Conservation (phyloP, 2,329 filamentous ascomycete genomes). For the Penicillium polonicum region DNA sequence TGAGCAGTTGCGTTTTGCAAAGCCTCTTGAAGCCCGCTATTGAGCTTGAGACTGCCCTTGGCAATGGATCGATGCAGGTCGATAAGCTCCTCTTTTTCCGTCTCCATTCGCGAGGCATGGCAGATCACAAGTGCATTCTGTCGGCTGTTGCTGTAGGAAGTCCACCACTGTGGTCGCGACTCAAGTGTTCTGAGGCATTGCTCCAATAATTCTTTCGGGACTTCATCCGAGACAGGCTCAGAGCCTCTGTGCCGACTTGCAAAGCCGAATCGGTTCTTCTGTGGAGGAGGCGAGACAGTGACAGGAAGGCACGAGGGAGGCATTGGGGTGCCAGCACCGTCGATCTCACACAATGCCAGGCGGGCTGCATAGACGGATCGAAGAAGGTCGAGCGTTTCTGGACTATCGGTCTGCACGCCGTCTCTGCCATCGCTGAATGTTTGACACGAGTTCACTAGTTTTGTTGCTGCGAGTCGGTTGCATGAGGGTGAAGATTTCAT, state of each 20-base stretch:
- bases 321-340: slow-evolving; percentile 50
- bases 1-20: slow-evolving; percentile 33
- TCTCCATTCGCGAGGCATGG: slow-evolving; percentile 57
- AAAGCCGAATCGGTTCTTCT: slow-evolving; percentile 26
- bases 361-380: slow-evolving; percentile 62
- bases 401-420: slow-evolving; percentile 23
- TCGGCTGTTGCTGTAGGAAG: slow-evolving; percentile 61
- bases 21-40: slow-evolving; percentile 35
- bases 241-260: slow-evolving; percentile 21
- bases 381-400: slow-evolving; percentile 42
- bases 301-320: slow-evolving; percentile 55
- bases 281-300: slow-evolving; percentile 40
- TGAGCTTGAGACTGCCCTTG: slow-evolving; percentile 38
- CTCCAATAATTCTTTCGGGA: slow-evolving; percentile 38
- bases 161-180: slow-evolving; percentile 59
- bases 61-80: slow-evolving; percentile 41
- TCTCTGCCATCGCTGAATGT: slow-evolving; percentile 42
- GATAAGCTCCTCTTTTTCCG: slow-evolving; percentile 53
- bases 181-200: slow-evolving; percentile 56
- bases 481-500: slow-evolving; percentile 52
- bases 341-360: slow-evolving; percentile 63
- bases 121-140: slow-evolving; percentile 64
- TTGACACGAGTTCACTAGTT: slow-evolving; percentile 55
- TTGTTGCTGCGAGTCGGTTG: slow-evolving; percentile 52
- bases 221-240: slow-evolving; percentile 14